phyloP scores from a whole-genome alignment of 176 grass and related monocot genomes.

The Bolboschoenus planiculmis region DNA sequence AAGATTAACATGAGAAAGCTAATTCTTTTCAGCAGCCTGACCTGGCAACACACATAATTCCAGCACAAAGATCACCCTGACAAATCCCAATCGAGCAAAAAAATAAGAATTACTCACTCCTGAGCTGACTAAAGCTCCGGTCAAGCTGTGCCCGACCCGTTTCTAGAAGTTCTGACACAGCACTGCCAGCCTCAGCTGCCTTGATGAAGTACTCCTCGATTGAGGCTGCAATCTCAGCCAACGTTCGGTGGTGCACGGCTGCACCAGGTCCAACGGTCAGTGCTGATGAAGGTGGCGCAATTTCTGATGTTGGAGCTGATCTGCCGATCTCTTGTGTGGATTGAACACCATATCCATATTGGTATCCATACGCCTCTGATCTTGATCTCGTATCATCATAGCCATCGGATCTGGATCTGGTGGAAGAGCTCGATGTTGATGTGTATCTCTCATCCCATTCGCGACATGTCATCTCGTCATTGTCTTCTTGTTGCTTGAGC shows the following conservation, averaged over 20 bases:
- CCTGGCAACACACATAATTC: background rate
- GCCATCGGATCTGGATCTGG: constrained; percentile 54
- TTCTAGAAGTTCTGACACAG: constrained; percentile 71
- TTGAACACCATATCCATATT: constrained; percentile 22
- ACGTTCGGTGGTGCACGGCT: constrained; percentile 71
- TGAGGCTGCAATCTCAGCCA: constrained; percentile 69
- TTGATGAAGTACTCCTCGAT: constrained; percentile 90
- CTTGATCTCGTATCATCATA: constrained; percentile 62
- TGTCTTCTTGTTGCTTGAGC: constrained; percentile 34
- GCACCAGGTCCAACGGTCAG: constrained; percentile 47
- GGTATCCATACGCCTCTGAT: constrained; percentile 38
- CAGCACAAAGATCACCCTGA: background rate
- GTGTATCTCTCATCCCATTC: constrained; percentile 34
- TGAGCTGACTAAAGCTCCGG: constrained; percentile 75
- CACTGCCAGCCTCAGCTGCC: constrained; percentile 57
- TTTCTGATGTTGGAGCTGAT: constrained; percentile 41
- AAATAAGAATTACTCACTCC: constrained; percentile 43
- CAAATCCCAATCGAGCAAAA: background rate
- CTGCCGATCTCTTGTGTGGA: background rate
- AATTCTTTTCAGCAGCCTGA: constrained; percentile 6
- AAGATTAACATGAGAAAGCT: background rate
- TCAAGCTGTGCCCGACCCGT: constrained; percentile 69
- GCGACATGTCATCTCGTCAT: constrained; percentile 34
- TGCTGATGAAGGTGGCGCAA: constrained; percentile 31
- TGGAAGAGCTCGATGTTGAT: constrained; percentile 21